Evolutionary conservation across 2,329 filamentous ascomycete species (phyloP).

Genomic region (Ascocoryne sarcoides): DNA sequence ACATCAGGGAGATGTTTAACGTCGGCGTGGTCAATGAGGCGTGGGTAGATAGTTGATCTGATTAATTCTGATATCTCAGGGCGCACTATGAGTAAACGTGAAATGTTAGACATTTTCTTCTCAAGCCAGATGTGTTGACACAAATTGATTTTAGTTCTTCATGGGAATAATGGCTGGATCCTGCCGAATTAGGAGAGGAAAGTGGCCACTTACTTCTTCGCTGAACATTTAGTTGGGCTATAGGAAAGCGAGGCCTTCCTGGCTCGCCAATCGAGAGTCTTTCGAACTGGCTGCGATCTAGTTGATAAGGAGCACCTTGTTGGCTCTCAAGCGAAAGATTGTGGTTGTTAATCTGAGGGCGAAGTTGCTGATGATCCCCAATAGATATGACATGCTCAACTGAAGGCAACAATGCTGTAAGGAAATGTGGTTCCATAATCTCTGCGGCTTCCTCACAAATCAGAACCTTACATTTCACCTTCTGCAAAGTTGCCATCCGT

Average conservation of each 20-base stretch:
- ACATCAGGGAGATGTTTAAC: conserved; percentile 17
- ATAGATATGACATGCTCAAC: conserved; percentile 36
- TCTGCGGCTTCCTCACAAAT: conserved; percentile 37
- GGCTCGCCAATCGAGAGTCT: conserved; percentile 14
- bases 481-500: conserved; percentile 29
- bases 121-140: no score
- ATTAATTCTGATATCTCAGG: conserved; percentile 24
- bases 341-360: conserved; percentile 27
- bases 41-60: conserved; percentile 18
- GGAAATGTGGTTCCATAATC: conserved; percentile 34
- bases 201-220: no score
- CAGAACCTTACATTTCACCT: conserved; percentile 19
- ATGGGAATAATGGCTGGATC: no score
- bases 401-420: conserved; percentile 30
- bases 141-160: no score
- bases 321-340: conserved; percentile 25
- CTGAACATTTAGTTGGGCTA: conserved; percentile 22
- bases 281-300: conserved; percentile 25
- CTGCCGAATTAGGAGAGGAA: no score
- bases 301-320: conserved; percentile 15
- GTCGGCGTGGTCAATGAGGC: conserved; percentile 19
- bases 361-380: conserved; percentile 36
- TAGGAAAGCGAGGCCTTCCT: conserved; percentile 14
- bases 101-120: no score
- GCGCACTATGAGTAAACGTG: no score